Evolutionary conservation across 73 alveolate genomes (phyloP).

Genomic region (Paramecium tetraurelia): DNA sequence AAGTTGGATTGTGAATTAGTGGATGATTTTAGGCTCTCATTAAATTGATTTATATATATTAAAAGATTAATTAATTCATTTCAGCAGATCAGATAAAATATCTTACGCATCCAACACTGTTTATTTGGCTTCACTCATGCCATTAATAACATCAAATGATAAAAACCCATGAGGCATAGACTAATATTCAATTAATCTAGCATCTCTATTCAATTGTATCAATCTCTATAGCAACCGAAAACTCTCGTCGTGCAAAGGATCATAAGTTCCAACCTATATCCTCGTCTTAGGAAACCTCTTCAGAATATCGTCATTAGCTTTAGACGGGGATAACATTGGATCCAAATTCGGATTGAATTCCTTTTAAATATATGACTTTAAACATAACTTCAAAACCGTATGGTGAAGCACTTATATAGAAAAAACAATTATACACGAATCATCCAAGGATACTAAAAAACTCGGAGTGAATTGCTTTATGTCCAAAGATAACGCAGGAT

Average conservation of each 20-base stretch:
- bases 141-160: slow-evolving; percentile 47
- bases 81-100: slow-evolving; percentile 14
- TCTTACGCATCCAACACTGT: slow-evolving; percentile 44
- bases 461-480: slow-evolving; percentile 71
- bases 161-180: slow-evolving; percentile 60
- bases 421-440: slow-evolving; percentile 37
- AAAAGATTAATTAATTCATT: neutral
- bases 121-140: slow-evolving; percentile 50
- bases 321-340: slow-evolving; percentile 66
- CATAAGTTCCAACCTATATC: slow-evolving; percentile 69
- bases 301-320: slow-evolving; percentile 62
- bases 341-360: slow-evolving; percentile 58
- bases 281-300: slow-evolving; percentile 66
- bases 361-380: slow-evolving; percentile 69
- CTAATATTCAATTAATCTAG: slow-evolving; percentile 26
- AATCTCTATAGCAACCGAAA: slow-evolving; percentile 52
- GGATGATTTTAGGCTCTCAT: neutral
- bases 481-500: slow-evolving; percentile 76
- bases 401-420: slow-evolving; percentile 63
- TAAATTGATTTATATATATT: neutral
- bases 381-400: slow-evolving; percentile 73
- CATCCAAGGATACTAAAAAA: slow-evolving; percentile 75
- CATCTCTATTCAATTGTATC: slow-evolving; percentile 22
- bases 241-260: slow-evolving; percentile 79
- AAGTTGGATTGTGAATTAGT: neutral